These are phyloP conservation scores for Gastroboletus turbinatus DNA, from an alignment of 1,284 basidiomycete genomes.

Conservation along the genomic window DNA sequence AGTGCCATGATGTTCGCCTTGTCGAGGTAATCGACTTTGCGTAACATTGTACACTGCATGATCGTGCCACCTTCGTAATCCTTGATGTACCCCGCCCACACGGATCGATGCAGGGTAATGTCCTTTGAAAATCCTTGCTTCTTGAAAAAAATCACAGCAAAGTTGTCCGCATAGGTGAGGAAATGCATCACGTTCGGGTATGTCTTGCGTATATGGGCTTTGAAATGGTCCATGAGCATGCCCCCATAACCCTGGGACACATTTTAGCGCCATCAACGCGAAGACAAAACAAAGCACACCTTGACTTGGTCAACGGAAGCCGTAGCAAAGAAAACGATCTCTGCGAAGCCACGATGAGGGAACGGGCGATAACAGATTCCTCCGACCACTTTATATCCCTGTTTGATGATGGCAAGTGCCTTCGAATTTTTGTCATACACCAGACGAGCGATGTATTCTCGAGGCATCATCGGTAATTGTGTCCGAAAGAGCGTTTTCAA, in stretches of 20 bases:
- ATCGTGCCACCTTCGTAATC: slow-evolving; percentile 99
- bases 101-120: slow-evolving; percentile 84
- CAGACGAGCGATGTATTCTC: slow-evolving; percentile 96
- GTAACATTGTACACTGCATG: slow-evolving; percentile 97
- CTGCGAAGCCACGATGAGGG: slow-evolving; percentile 91
- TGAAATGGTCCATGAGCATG: slow-evolving; percentile 99
- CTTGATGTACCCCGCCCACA: slow-evolving; percentile 99
- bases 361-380: slow-evolving; percentile 98
- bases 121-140: slow-evolving; percentile 99
- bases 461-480: slow-evolving; percentile 98
- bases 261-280: background rate
- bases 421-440: slow-evolving; percentile 94
- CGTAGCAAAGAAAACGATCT: slow-evolving; percentile 99
- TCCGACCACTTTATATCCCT: slow-evolving; percentile 94
- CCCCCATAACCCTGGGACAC: slow-evolving; percentile 86
- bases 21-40: slow-evolving; percentile 87
- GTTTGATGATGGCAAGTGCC: slow-evolving; percentile 92
- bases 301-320: slow-evolving; percentile 97
- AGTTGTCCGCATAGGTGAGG: slow-evolving; percentile 98
- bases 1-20: slow-evolving; percentile 76
- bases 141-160: slow-evolving; percentile 98
- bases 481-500: slow-evolving; percentile 97
- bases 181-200: slow-evolving; percentile 91
- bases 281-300: slow-evolving; percentile 44
- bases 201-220: slow-evolving; percentile 83